Evolutionary conservation across 148 eudicot genomes (phyloP).

Genomic region (Fagopyrum tataricum): DNA sequence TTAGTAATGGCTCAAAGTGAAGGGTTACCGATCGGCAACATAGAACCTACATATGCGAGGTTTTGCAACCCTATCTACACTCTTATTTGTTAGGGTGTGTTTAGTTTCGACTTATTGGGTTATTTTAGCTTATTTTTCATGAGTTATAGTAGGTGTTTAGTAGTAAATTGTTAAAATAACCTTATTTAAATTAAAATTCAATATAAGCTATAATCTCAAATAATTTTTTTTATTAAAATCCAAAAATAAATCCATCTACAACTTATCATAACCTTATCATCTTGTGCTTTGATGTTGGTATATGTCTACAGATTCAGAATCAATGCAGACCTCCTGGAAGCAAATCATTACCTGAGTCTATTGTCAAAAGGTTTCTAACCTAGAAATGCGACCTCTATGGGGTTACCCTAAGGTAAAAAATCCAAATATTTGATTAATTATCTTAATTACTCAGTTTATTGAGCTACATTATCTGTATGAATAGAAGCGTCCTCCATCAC

Average conservation of each 20-base stretch:
- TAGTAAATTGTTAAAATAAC: too few relatives aligned
- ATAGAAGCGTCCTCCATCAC: conserved; percentile 38
- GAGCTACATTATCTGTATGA: background rate
- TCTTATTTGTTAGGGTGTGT: too few relatives aligned
- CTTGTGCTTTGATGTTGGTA: background rate
- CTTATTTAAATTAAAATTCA: too few relatives aligned
- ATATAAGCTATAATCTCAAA: too few relatives aligned
- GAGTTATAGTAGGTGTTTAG: too few relatives aligned
- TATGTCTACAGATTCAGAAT: conserved; percentile 33
- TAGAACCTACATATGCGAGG: conserved; percentile 29
- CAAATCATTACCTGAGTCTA: conserved; percentile 62
- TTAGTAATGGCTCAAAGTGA: conserved; percentile 16
- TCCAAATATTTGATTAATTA: background rate
- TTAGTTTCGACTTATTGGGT: too few relatives aligned
- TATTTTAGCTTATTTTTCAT: too few relatives aligned
- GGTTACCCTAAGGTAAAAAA: conserved; percentile 64
- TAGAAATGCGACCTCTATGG: conserved; percentile 90
- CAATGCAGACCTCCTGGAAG: conserved; percentile 67
- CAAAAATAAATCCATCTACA: conserved; percentile 8
- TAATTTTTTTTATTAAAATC: too few relatives aligned
- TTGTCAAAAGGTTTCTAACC: conserved; percentile 57
- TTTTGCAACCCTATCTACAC: too few relatives aligned
- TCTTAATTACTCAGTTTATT: background rate
- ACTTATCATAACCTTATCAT: background rate
- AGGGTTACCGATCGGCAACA: background rate